phyloP scores from a whole-genome alignment of 2,329 filamentous ascomycete species.

The Neonectria magnoliae region DNA sequence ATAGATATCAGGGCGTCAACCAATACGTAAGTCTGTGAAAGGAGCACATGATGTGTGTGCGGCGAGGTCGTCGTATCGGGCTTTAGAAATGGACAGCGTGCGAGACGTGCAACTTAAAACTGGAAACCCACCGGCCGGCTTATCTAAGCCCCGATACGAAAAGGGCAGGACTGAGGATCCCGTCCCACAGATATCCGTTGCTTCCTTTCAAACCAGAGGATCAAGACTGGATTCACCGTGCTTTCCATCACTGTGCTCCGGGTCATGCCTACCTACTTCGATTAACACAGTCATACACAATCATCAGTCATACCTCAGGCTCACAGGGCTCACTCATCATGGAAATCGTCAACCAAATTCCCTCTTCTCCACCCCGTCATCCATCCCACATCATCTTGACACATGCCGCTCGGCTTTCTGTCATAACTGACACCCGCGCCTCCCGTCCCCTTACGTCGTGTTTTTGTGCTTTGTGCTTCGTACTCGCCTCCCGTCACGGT shows the following conservation, averaged over 20 bases:
- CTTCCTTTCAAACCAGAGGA: neutral
- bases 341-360: neutral
- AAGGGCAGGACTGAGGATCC: neutral
- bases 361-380: slow-evolving; percentile 14
- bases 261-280: neutral
- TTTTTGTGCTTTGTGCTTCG: neutral
- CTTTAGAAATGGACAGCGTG: slow-evolving; percentile 1
- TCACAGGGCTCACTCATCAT: neutral
- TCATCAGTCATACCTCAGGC: slow-evolving; percentile 11
- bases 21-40: neutral
- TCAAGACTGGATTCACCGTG: neutral
- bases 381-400: slow-evolving; percentile 26
- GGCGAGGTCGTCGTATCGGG: neutral
- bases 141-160: slow-evolving; percentile 18
- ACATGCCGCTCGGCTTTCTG: slow-evolving; percentile 11
- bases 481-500: slow-evolving; percentile 4
- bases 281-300: slow-evolving; percentile 1
- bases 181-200: neutral
- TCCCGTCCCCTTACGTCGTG: slow-evolving; percentile 3
- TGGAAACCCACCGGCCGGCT: neutral
- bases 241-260: neutral
- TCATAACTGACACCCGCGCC: slow-evolving; percentile 20
- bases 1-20: neutral
- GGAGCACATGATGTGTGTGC: neutral
- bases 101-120: neutral